These are phyloP conservation scores for Trichoderma sp. DNA, from an alignment of 2,329 filamentous ascomycete species.

Conservation along the genomic window DNA sequence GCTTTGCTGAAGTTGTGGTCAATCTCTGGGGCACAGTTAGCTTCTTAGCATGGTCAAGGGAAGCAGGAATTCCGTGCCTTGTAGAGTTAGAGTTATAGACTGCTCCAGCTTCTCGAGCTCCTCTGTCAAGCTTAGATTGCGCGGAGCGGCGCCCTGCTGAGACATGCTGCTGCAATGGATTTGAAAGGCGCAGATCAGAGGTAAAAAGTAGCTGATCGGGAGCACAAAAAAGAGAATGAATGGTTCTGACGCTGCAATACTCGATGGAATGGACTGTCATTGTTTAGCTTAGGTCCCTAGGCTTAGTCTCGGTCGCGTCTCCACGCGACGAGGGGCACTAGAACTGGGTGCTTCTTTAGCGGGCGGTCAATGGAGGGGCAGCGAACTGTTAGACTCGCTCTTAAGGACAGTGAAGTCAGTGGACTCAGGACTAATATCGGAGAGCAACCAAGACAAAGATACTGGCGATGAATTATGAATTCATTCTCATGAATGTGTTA, in stretches of 20 bases:
- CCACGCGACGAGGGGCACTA: constrained; percentile 43
- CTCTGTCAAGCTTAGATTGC: constrained; percentile 80
- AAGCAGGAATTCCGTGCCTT: constrained; percentile 60
- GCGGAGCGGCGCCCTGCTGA: constrained; percentile 51
- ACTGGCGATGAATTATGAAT: neutral
- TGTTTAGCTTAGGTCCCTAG: constrained; percentile 2
- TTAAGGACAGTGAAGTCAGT: no score
- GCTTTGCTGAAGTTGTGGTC: constrained; percentile 98
- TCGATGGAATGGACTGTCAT: neutral
- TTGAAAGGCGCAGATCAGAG: neutral
- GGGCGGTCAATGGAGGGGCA: constrained; percentile 27
- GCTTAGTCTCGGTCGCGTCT: constrained; percentile 32
- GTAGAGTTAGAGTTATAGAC: constrained; percentile 91
- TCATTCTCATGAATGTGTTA: neutral
- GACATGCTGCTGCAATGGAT: constrained; percentile 47
- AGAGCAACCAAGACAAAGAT: neutral
- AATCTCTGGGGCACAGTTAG: constrained; percentile 68
- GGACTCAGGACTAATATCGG: neutral
- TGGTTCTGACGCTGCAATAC: neutral
- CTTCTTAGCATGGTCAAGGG: neutral
- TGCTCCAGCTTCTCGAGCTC: constrained; percentile 96
- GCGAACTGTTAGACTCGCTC: neutral
- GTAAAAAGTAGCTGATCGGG: neutral
- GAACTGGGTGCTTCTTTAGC: neutral
- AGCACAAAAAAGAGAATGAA: neutral